Evolutionary conservation across 2,329 filamentous ascomycete genomes (phyloP), one percentile per base, ranked within the genome.

Genomic region (Fusarium virguliforme): DNA sequence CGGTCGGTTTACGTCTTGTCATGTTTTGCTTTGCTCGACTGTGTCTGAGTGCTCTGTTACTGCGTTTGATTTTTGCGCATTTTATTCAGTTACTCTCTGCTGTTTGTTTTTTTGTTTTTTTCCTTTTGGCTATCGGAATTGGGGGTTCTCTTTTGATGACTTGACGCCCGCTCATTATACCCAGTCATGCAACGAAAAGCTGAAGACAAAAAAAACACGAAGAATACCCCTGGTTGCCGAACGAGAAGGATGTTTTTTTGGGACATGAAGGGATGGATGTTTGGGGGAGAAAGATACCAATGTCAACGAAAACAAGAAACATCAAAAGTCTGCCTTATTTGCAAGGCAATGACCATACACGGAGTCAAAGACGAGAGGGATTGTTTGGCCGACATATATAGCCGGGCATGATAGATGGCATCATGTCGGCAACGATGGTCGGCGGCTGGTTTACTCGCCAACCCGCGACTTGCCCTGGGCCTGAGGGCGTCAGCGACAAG

Each of bases 1-100:
- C 81, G 83, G 82, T 85, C 82, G 83, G 82, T 81, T 68, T 80
- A 79, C 76, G 74, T 76, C 79, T 78, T 76, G 76, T 79, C 74
- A 73, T 78, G 74, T 75, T 71, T 64, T 72, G 67, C 67, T 65
- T 72, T 68, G 62, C 68, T 67, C 59, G 54, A 43, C 60, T 73
- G 58, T 66, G 59, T 66, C 71, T 67, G 60, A 65, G 51, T 70
- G 53, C 46, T 73, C 60, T 62, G 28, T 32, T 66, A 40, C 18
- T 58, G 59, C 13, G 38, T 46, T 38, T 50, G 28, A 43, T 57
- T 69, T 68, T 30, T 57, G 65, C 67, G 67, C 48, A 63, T 62
- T 55, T 68, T 58, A 65, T 70, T 48, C 30, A 30, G 18, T 18
- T 18, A 18, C 18, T 18, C 18, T 18, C 18, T 18, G 18, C 18